Conservation (phyloP, 805 yeast genomes). For the Alloascoidea africana region DNA sequence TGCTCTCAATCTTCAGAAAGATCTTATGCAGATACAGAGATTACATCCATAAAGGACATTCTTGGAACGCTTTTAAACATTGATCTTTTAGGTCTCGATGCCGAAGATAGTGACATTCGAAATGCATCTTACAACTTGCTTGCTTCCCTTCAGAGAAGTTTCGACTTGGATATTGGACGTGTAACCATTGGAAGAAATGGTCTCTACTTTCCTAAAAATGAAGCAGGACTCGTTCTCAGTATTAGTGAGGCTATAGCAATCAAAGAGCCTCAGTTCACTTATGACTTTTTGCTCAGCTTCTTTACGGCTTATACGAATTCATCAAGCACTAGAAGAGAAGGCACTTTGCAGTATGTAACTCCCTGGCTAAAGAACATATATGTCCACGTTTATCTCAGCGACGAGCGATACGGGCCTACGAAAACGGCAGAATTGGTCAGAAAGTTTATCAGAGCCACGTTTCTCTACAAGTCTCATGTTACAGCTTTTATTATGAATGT, state of each 20-base stretch:
- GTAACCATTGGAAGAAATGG: constrained; percentile 38
- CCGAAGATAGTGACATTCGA: constrained; percentile 41
- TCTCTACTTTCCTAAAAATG: constrained; percentile 53
- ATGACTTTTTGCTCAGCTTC: constrained; percentile 33
- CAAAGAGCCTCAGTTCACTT: constrained; percentile 42
- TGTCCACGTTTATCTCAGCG: constrained; percentile 34
- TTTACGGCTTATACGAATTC: constrained; percentile 31
- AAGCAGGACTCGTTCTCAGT: constrained; percentile 41
- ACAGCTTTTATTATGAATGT: constrained; percentile 40
- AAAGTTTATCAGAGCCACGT: constrained; percentile 43
- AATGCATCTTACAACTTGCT: constrained; percentile 48
- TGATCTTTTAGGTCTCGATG: constrained; percentile 53
- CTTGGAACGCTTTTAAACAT: constrained; percentile 51
- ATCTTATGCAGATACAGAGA: constrained; percentile 42
- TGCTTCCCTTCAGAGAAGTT: constrained; percentile 44
- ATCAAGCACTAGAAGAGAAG: constrained; percentile 24
- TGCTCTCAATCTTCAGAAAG: constrained; percentile 48
- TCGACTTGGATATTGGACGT: constrained; percentile 44
- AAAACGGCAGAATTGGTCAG: constrained; percentile 46
- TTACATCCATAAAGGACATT: constrained; percentile 27
- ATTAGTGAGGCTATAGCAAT: constrained; percentile 43
- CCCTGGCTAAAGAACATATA: constrained; percentile 69
- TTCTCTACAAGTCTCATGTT: constrained; percentile 29
- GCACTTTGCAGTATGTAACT: constrained; percentile 35
- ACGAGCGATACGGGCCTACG: constrained; percentile 44